Base-by-base conservation (phyloP, 176 grass and related monocot genomes). In the Avena insularis region DNA sequence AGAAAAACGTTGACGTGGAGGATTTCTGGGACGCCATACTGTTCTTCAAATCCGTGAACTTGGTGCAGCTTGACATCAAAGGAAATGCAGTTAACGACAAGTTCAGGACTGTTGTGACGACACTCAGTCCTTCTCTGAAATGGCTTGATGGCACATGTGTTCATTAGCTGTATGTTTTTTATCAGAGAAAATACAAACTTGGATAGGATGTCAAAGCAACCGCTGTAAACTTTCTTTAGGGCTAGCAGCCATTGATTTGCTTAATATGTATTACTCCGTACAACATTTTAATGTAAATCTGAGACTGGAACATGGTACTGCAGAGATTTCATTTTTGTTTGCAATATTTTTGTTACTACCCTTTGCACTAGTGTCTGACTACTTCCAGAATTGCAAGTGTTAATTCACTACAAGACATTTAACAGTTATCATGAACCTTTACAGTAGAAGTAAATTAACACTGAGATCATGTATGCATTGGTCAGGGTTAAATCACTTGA, bases 1-100 rank as follows among this genome's bases (percentile, higher is more conserved):
- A 82, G 70, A 83, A 86, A 69, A 86, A 82, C 25, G 74, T 93
- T 53, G 55, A 84, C 0, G 67, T 93, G 23, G 85, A 80, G 33
- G 90, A 93, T 65, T 79, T 86, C 49, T 96, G 97, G 94, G 97
- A 94, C 2, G 87, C 80, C 53, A 82, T 90, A 58, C 76, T 94
- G 36, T 90, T 98, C 16, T 91, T 98, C 69, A 91, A 82, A 83
- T 83, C 71, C 51, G 16, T 90, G 77, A 82, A 78, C 66, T 78
- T 98, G 80, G 81, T 49, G 57, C 92, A 93, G 71, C 72, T 98
- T 83, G 85, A 88, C 78, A 55, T 96, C 27, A 79, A 87, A 90
- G 97, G 97, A 87, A 98, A 98, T 88, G 70, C 55, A 27, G 69
- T 93, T 64, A 57, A 55, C 21, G 29, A 84, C 67, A 88, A 90